Evolutionary conservation across 768 basidiomycete genomes (phyloP), one percentile per base, ranked within the genome.

Genomic region (Tephrocybe sp.): DNA sequence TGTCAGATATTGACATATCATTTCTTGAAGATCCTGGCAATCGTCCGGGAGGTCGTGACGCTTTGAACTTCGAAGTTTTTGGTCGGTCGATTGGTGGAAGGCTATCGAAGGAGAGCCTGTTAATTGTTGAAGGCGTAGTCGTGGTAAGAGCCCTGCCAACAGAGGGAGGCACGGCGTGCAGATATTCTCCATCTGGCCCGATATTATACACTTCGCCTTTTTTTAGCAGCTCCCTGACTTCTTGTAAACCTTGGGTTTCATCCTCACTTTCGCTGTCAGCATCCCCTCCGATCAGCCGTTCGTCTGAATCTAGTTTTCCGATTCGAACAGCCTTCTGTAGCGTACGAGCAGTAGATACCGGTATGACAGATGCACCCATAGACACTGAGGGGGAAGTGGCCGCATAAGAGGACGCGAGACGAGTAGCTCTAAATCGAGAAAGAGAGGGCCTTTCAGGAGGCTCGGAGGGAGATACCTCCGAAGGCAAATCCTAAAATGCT

Each of bases 361-460:
- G 73, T 22, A 79, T 51, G 26, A 76, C 64, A 12, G 73, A 69
- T 47, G 67, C 69, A 31, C 66, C 76, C 25, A 79, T 62, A 1
- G 76, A 76, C 41, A 63, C 69, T 24, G 72, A 70, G 13, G 67
- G 25, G 46, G 53, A 24, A 60, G 66, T 52, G 12, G 77, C 66
- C n/a, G 69, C 62, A 52, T 79, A 82, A 1, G 79, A 71, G 21
- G 74, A 70, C 13, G 74, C 72, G 48, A 85, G 67, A 18, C 75
- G 78, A 34, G 69, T 76, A 1, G 83, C 78, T 61, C 80, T 89
- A 64, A 90, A 89, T 32, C 73, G 78, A 11, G 89, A 90, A 32
- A 84, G 65, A 0, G 74, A 59, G 6, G 79, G 72, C 59, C 79
- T 85, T 35, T 73, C 67, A 15, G 60, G n/a, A n/a, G n/a, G 67